Conservation (phyloP, 495 filamentous ascomycete genomes). For the Xylaria nigripes region DNA sequence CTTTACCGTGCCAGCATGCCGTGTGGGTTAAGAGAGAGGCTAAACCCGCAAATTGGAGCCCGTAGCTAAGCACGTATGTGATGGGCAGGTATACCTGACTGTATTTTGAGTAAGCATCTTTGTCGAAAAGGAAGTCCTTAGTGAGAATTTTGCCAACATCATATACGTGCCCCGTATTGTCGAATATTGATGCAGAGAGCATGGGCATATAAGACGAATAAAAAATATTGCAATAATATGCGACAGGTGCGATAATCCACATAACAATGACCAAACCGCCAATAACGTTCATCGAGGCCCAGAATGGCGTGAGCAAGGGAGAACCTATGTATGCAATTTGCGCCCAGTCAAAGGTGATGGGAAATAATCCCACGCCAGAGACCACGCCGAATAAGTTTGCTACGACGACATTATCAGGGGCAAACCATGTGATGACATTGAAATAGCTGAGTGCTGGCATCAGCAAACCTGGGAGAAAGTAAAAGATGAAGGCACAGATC, state of each 20-base stretch:
- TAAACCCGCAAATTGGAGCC: conserved; percentile 70
- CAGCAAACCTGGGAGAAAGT: conserved; percentile 78
- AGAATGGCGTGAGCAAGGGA: conserved; percentile 79
- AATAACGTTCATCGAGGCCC: conserved; percentile 85
- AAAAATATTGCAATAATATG: conserved; percentile 71
- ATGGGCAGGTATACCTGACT: conserved; percentile 75
- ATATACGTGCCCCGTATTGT: conserved; percentile 70
- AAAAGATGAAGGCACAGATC: conserved; percentile 58
- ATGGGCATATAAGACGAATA: conserved; percentile 78
- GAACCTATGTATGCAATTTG: conserved; percentile 89
- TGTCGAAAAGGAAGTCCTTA: conserved; percentile 61
- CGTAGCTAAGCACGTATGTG: conserved; percentile 74
- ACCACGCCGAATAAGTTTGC: conserved; percentile 77
- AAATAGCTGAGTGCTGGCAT: conserved; percentile 86
- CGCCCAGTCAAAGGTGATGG: conserved; percentile 88
- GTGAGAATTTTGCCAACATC: conserved; percentile 70
- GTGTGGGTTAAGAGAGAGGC: conserved; percentile 65
- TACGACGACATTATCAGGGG: conserved; percentile 64
- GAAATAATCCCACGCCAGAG: conserved; percentile 79
- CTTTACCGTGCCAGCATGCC: conserved; percentile 63
- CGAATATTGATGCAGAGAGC: conserved; percentile 65
- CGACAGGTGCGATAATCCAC: conserved; percentile 77
- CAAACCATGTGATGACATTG: conserved; percentile 86
- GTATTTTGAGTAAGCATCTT: conserved; percentile 61
- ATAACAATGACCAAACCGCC: conserved; percentile 77